These are phyloP conservation scores for Blumeria graminis DNA, from an alignment of 2,329 filamentous ascomycete genomes.

Conservation along the genomic window DNA sequence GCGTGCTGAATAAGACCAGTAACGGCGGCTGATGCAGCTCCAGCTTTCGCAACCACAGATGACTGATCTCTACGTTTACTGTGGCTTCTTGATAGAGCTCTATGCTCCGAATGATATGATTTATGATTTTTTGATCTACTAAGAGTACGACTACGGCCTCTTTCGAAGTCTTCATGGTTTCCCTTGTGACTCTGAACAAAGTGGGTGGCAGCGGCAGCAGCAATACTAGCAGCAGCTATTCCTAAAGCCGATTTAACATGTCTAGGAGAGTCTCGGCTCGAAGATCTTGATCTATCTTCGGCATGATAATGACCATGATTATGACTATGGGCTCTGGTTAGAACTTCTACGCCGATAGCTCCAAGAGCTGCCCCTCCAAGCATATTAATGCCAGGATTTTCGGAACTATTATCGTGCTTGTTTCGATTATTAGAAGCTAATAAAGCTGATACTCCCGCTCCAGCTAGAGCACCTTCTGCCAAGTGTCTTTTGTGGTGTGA, in stretches of 20 bases:
- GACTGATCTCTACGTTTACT: constrained; percentile 22
- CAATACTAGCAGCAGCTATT: constrained; percentile 36
- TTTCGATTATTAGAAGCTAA: constrained; percentile 26
- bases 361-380: constrained; percentile 33
- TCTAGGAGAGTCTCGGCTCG: constrained; percentile 18
- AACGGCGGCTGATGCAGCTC: constrained; percentile 29
- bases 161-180: constrained; percentile 31
- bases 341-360: constrained; percentile 34
- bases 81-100: constrained; percentile 18
- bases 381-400: constrained; percentile 12
- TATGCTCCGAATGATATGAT: constrained; percentile 10
- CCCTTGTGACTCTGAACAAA: constrained; percentile 35
- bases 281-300: constrained; percentile 17
- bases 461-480: constrained; percentile 39
- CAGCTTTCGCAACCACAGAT: constrained; percentile 14
- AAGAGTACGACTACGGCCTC: constrained; percentile 27
- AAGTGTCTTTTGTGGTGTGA: constrained; percentile 32
- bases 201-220: constrained; percentile 39
- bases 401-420: constrained; percentile 13
- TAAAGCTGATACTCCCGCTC: constrained; percentile 35
- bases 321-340: constrained; percentile 33
- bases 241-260: constrained; percentile 36
- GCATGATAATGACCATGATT: constrained; percentile 20
- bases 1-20: constrained; percentile 34
- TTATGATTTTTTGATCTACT: constrained; percentile 20